Evolutionary conservation across 2,329 filamentous ascomycete species (phyloP), one percentile per base, ranked within the genome.

Genomic region (Alternaria triticimaculans): DNA sequence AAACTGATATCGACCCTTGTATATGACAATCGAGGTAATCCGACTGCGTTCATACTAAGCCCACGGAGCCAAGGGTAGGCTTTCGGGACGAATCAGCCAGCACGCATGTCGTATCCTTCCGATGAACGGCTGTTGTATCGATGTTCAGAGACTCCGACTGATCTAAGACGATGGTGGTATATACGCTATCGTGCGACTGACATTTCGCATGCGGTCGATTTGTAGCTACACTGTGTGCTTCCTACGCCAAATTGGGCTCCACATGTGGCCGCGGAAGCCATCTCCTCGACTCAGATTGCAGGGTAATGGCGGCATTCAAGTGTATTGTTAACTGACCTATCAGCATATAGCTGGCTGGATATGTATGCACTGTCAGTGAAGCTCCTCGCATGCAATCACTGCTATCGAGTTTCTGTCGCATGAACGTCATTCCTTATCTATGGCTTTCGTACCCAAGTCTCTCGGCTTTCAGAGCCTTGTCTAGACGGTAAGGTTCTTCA

Each of bases 381-480:
- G 28, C 5, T 15, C 12, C 26, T 30, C 7, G 26, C 20, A 21
- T 51, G 18, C 48, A 3, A 33, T 51, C 18, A 28, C 15, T 5
- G 48, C 11, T 18, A 51, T 33, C 26, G 26, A 30, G n/a, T 21
- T 21, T 51, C 26, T 33, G 6, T 51, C 48, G 26, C 18, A 51
- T 18, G 23, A 37, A 41, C 30, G 15, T 6, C 26, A 10, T 25
- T 48, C 33, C 60, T 64, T 68, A 63, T 68, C 60, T 33, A 25
- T 18, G 49, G 21, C 46, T 26, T 48, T 37, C 49, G 4, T 11
- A 18, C 46, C 23, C 25, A 53, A 58, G 56, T 43, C 25, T 55
- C 44, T 26, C 53, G 55, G 53, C 56, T 53, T 33, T 33, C 45
- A 33, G 11, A 6, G 48, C 65, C 54, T 64, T 48, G 43, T 58